A percentile compares a stretch with the other conserved stretches of the same genome.
These are phyloP conservation scores for Flaveria trinervia DNA, from an alignment of 129 eudicot species.

Conservation along the genomic window DNA sequence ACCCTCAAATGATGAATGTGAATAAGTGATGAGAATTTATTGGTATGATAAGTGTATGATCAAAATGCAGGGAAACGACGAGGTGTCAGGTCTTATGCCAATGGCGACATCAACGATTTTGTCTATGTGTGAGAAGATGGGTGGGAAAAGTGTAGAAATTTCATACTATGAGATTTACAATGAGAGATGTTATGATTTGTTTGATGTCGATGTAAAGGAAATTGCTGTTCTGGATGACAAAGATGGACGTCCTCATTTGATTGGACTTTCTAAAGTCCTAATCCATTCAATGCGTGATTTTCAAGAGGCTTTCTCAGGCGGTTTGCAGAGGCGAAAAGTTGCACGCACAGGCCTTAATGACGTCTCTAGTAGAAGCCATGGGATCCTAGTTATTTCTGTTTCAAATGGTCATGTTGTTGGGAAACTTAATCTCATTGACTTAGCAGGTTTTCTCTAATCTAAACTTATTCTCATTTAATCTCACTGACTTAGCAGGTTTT, in stretches of 20 bases:
- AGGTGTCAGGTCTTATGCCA: conserved; percentile 74
- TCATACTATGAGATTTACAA: conserved; percentile 90
- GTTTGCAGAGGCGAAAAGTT: conserved; percentile 76
- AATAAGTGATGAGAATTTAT: background rate
- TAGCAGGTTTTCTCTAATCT: conserved; percentile 67
- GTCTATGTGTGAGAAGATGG: conserved; percentile 48
- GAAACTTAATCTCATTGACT: conserved; percentile 87
- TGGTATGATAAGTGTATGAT: conserved; percentile 6
- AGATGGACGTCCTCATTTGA: conserved; percentile 68
- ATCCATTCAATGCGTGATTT: conserved; percentile 64
- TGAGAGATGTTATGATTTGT: conserved; percentile 84
- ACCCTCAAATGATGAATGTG: background rate
- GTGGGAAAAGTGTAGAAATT: conserved; percentile 45
- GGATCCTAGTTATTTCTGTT: conserved; percentile 63
- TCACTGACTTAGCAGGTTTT: conserved; percentile 94
- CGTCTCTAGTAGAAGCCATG: conserved; percentile 94
- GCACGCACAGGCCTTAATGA: conserved; percentile 86
- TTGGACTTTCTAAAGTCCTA: conserved; percentile 61
- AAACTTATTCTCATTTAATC: conserved; percentile 37
- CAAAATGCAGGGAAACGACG: conserved; percentile 70
- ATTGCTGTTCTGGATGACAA: conserved; percentile 64
- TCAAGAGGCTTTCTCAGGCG: conserved; percentile 54
- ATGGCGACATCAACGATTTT: conserved; percentile 66
- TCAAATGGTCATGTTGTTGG: conserved; percentile 55
- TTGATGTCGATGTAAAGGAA: conserved; percentile 67